Percentiles rank a stretch among this genome's conserved stretches.
Conservation (phyloP, 768 basidiomycete genomes). For the Leccinum ochraceum region DNA sequence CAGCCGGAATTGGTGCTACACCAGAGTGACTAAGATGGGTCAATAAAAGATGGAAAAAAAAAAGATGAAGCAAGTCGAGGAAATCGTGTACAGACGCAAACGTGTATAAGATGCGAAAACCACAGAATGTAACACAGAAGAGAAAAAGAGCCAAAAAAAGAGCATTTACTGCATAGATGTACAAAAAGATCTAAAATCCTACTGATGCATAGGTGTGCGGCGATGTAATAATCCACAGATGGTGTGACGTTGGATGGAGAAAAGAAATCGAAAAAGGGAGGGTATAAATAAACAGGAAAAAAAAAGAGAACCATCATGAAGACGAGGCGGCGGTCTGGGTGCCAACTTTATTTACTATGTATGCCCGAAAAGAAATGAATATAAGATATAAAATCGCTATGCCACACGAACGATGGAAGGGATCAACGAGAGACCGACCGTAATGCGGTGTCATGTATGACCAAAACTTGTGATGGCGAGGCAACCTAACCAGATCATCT, state of each 20-base stretch:
- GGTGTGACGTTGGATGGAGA: background rate
- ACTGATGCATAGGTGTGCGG: conserved; percentile 19
- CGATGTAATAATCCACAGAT: conserved; percentile 6
- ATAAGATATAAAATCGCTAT: conserved; percentile 11
- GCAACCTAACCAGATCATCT: conserved; percentile 57
- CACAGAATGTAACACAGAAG: conserved; percentile 15
- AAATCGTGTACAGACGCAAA: conserved; percentile 20
- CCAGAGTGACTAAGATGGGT: conserved; percentile 15
- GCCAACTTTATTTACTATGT: background rate
- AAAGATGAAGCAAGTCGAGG: background rate
- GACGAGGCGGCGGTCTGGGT: background rate
- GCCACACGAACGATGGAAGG: conserved; percentile 9
- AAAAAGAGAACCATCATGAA: background rate
- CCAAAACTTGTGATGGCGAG: conserved; percentile 50
- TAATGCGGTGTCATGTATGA: conserved; percentile 9
- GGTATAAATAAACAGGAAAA: conserved; percentile 8
- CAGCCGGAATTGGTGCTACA: conserved; percentile 22
- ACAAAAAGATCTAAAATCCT: conserved; percentile 25
- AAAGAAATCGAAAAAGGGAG: background rate
- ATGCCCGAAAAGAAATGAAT: conserved; percentile 4
- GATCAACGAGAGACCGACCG: conserved; percentile 1
- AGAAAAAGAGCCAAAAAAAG: conserved; percentile 4
- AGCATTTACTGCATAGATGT: conserved; percentile 16
- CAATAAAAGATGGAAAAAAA: conserved; percentile 6
- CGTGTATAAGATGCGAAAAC: background rate